A percentile compares a stretch with the other conserved stretches of the same genome.
Evolutionary conservation across 306 rosid genomes (phyloP).

Genomic region (Cicer bijugum): DNA sequence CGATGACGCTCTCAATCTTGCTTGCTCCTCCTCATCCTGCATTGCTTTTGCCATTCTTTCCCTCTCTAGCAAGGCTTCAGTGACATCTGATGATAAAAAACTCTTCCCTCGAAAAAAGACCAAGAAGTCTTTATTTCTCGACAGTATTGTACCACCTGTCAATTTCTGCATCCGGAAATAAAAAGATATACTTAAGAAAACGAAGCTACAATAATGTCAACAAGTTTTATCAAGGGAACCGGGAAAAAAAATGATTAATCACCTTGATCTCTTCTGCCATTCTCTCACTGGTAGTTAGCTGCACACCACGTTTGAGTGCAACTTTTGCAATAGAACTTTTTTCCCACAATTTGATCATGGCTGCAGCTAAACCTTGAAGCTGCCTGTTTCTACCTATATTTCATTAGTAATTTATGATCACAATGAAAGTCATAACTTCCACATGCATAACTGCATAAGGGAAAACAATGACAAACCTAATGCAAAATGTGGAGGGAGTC

Average conservation of each 20-base stretch:
- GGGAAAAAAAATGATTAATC: constrained; percentile 41
- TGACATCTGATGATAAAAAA: constrained; percentile 79
- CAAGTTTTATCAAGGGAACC: constrained; percentile 29
- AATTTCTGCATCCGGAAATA: constrained; percentile 64
- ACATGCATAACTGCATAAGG: constrained; percentile 40
- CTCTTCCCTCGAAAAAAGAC: constrained; percentile 91
- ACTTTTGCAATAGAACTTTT: constrained; percentile 84
- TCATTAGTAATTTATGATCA: constrained; percentile 42
- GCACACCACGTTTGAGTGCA: constrained; percentile 98
- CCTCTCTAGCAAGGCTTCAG: constrained; percentile 80
- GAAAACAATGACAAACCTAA: constrained; percentile 58
- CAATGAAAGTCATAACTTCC: constrained; percentile 33
- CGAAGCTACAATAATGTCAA: constrained; percentile 19
- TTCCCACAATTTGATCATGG: constrained; percentile 87
- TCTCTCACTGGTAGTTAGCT: constrained; percentile 94
- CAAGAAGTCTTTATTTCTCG: constrained; percentile 92
- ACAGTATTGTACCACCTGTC: constrained; percentile 86
- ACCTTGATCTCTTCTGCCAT: constrained; percentile 99
- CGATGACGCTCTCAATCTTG: constrained; percentile 85
- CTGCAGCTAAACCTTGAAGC: constrained; percentile 89
- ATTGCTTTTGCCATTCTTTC: constrained; percentile 74
- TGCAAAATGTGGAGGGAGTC: constrained; percentile 98
- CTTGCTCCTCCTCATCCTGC: constrained; percentile 95
- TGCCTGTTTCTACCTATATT: constrained; percentile 84
- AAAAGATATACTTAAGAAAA: constrained; percentile 24